Evolutionary conservation across 192 early-diverging fungal species (phyloP).

Genomic region (Entophlyctis luteolus): DNA sequence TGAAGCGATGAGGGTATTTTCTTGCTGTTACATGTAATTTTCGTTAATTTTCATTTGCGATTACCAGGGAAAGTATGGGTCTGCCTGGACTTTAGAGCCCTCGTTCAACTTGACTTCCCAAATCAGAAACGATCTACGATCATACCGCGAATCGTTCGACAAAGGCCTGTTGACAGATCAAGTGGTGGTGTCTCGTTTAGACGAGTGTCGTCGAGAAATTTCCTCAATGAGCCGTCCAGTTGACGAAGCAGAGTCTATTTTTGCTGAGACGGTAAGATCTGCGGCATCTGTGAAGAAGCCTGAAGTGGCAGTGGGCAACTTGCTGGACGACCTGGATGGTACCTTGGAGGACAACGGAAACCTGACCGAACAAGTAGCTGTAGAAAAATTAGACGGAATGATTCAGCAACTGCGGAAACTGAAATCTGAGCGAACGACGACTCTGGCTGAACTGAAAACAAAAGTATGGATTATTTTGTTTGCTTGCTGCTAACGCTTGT

Average conservation of each 20-base stretch:
- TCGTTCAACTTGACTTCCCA: conserved; percentile 67
- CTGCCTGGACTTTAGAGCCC: conserved; percentile 80
- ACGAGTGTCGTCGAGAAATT: conserved; percentile 28
- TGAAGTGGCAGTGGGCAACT: conserved; percentile 41
- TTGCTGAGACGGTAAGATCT: conserved; percentile 42
- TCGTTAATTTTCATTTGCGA: neutral
- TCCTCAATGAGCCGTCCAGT: conserved; percentile 41
- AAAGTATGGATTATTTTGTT: conserved; percentile 44
- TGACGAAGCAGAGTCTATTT: conserved; percentile 45
- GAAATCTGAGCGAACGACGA: conserved; percentile 66
- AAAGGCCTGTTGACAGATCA: conserved; percentile 62
- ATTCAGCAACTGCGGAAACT: conserved; percentile 60
- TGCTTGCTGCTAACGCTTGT: neutral
- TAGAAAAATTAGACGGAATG: conserved; percentile 62
- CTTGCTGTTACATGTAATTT: neutral
- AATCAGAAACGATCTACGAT: conserved; percentile 72
- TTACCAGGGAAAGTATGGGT: conserved; percentile 63
- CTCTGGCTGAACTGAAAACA: conserved; percentile 70
- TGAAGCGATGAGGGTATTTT: conserved; percentile 64
- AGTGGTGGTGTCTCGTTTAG: conserved; percentile 24
- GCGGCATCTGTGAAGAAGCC: conserved; percentile 28
- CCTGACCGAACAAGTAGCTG: conserved; percentile 53
- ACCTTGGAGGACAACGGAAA: conserved; percentile 31
- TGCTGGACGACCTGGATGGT: conserved; percentile 53
- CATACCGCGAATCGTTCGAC: conserved; percentile 72